Evolutionary conservation across 73 alveolate genomes (phyloP).

Genomic region (Effrenium voratum): DNA sequence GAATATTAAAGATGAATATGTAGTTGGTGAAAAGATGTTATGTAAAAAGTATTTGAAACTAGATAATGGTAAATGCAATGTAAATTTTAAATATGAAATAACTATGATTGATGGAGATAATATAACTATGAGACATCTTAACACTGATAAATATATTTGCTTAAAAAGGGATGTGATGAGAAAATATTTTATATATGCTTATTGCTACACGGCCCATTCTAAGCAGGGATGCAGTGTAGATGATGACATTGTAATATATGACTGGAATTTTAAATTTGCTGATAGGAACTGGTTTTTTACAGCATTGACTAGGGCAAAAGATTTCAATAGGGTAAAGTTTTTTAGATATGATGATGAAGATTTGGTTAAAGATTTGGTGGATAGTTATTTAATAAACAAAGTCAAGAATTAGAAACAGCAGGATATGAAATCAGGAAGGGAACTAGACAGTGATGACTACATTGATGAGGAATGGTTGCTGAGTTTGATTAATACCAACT

Average conservation of each 20-base stretch:
- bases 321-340: background rate
- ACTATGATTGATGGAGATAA: background rate
- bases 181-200: background rate
- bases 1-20: background rate
- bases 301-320: background rate
- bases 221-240: background rate
- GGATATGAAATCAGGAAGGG: background rate
- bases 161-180: constrained; percentile 3
- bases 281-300: no score
- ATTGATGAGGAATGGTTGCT: background rate
- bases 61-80: constrained; percentile 2
- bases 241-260: constrained; percentile 27
- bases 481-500: background rate
- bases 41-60: constrained; percentile 17
- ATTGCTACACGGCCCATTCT: background rate
- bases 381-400: background rate
- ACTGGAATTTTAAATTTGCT: background rate
- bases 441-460: background rate
- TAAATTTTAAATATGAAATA: background rate
- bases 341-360: constrained; percentile 12
- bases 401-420: background rate
- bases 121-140: constrained; percentile 2
- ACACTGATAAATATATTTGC: background rate
- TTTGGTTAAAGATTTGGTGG: background rate
- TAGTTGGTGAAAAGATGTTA: background rate